Evolutionary conservation across 2,329 filamentous ascomycete species (phyloP).

Genomic region (Penicillium oxalicum): DNA sequence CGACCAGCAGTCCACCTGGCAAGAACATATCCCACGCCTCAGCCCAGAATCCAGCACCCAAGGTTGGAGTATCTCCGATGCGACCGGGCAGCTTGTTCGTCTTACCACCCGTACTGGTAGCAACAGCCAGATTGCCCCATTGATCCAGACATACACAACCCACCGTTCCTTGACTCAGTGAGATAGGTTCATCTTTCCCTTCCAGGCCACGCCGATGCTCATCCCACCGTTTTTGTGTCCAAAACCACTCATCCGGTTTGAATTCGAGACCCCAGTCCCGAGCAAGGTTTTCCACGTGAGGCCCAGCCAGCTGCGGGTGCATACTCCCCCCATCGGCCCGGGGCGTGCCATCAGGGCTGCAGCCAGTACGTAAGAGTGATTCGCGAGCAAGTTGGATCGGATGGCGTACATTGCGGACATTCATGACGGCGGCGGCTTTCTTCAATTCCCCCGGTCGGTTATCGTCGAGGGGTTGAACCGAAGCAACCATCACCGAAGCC

Average conservation of each 20-base stretch:
- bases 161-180: slow-evolving; percentile 74
- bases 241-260: slow-evolving; percentile 68
- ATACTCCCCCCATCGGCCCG: slow-evolving; percentile 31
- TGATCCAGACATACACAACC: slow-evolving; percentile 75
- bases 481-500: slow-evolving; percentile 76
- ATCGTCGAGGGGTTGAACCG: slow-evolving; percentile 13
- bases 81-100: slow-evolving; percentile 85
- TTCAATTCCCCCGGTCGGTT: slow-evolving; percentile 52
- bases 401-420: slow-evolving; percentile 68
- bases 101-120: slow-evolving; percentile 66
- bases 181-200: slow-evolving; percentile 21
- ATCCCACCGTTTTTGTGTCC: slow-evolving; percentile 70
- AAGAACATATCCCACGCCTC: slow-evolving; percentile 61
- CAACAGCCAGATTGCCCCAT: slow-evolving; percentile 65
- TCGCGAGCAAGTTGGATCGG: slow-evolving; percentile 68
- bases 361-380: slow-evolving; percentile 52
- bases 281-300: slow-evolving; percentile 64
- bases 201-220: slow-evolving; percentile 62
- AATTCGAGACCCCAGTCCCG: slow-evolving; percentile 57
- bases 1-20: background rate
- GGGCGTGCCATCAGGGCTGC: slow-evolving; percentile 55
- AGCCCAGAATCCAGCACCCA: slow-evolving; percentile 85
- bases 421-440: slow-evolving; percentile 70
- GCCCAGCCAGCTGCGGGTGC: slow-evolving; percentile 65
- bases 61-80: slow-evolving; percentile 77